Base-by-base conservation (phyloP, 2,329 filamentous ascomycete species). In the Penicillium sp. region DNA sequence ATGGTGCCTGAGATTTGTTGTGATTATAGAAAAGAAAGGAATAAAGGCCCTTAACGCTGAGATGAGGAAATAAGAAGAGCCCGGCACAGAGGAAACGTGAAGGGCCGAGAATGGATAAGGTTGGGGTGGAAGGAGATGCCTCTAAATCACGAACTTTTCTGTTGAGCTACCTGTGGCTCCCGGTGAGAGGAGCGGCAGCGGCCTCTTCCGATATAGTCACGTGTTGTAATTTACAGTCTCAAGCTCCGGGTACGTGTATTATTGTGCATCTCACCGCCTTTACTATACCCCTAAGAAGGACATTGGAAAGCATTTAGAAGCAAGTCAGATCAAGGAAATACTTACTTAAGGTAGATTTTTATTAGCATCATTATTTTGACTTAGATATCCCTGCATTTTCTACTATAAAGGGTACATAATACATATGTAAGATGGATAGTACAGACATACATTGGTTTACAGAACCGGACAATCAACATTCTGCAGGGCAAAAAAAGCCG, bases 1-100 rank as follows among this genome's bases (percentile, higher is more conserved):
- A 85, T 86, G 73, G 76, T 80, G 75, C 68, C 64, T 52, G 53
- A 53, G 62, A 65, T 65, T 69, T 68, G 69, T 69, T 60, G 66
- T 55, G 59, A 62, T 48, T 63, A 57, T 64, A 47, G 64, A 61
- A 61, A 58, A 54, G 45, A 45, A 45, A 57, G 59, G 61, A 62
- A 53, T 65, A 60, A 43, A 60, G 60, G 54, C 64, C 67, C 69
- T 65, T 62, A 39, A 64, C 58, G 56, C 65, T 60, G 53, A 61
- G 35, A 55, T 59, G 55, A 64, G 55, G 55, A 50, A 60, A 57
- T 60, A 57, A 61, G 59, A 55, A 50, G 59, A 60, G 49, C 61
- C 61, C 64, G 57, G 56, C 61, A 47, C 57, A 49, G 53, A 54
- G 54, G 44, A 58, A 61, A 66, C 58, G 61, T 62, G 57, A 54